These are phyloP conservation scores for Hamigera avellanea DNA, from an alignment of 495 filamentous ascomycete genomes.

Conservation along the genomic window DNA sequence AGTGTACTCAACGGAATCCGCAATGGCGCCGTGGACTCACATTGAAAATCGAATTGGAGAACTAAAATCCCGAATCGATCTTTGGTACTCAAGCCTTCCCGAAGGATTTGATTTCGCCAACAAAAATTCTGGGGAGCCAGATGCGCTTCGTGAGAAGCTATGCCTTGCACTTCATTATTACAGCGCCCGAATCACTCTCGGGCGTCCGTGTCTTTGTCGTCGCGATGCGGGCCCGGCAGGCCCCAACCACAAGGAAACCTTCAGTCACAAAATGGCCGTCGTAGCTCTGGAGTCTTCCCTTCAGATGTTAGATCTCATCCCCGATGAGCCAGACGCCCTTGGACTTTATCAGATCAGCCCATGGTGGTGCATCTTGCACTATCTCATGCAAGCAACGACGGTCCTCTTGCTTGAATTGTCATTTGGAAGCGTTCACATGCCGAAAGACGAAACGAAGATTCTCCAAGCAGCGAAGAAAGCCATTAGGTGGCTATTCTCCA, in stretches of 20 bases:
- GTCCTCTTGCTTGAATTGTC: slow-evolving; percentile 53
- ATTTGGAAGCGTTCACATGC: slow-evolving; percentile 43
- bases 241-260: slow-evolving; percentile 20
- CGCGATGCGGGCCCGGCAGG: slow-evolving; percentile 35
- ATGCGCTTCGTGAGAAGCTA: slow-evolving; percentile 29
- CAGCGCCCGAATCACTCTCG: slow-evolving; percentile 46
- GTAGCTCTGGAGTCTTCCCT: slow-evolving; percentile 43
- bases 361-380: slow-evolving; percentile 58
- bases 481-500: slow-evolving; percentile 40
- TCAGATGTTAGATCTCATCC: slow-evolving; percentile 41
- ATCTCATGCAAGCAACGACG: slow-evolving; percentile 50
- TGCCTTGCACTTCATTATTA: slow-evolving; percentile 47
- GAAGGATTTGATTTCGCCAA: slow-evolving; percentile 36
- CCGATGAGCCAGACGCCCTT: slow-evolving; percentile 29
- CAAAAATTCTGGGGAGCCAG: slow-evolving; percentile 19
- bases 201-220: slow-evolving; percentile 53
- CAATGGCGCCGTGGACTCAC: slow-evolving; percentile 43
- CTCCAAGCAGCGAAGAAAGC: slow-evolving; percentile 41
- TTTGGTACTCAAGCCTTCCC: slow-evolving; percentile 44
- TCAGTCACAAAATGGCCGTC: slow-evolving; percentile 45
- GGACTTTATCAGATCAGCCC: slow-evolving; percentile 44
- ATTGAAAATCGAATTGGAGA: slow-evolving; percentile 46
- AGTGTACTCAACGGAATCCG: slow-evolving; percentile 47
- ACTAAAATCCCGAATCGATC: slow-evolving; percentile 38
- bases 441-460: slow-evolving; percentile 35